Base-by-base conservation (phyloP, 2,329 filamentous ascomycete species). In the Stachybotrys chlorohalonatus region DNA sequence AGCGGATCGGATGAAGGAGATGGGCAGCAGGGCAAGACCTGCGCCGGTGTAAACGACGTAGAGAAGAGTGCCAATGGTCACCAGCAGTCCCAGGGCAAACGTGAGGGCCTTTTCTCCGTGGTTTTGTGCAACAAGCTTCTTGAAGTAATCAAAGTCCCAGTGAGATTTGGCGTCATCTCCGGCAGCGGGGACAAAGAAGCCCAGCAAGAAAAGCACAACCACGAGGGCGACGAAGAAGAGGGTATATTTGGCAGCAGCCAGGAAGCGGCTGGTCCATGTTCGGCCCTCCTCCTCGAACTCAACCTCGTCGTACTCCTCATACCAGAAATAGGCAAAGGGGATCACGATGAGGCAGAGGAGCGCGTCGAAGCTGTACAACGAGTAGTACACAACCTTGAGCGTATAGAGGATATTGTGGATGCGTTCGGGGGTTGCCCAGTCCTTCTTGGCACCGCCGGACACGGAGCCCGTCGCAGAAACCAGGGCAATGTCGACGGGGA, bases 291-390 rank as follows among this genome's bases (percentile, higher is more conserved):
- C 89, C 63, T 95, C 89, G 39, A 86, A 81, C 57, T 91, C 91
- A 17, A 93, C 86, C 72, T 96, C 91, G 64, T 96, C 93, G 61
- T 95, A 95, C 70, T 97, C 94, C 70, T 99, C 94, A 66, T 95
- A 94, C 84, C 88, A 96, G 70, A 99, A 99, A 75, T 99, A 99
- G 51, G 92, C 87, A 67, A 99, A 99, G 0, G 94, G 94, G 17
- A 97, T 87, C 49, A 96, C 82, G 16, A 97, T 70, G 49, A 99
- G 77, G 66, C 94, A 99, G 11, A 99, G 82, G 6, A 96, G 69
- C 1, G 91, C 89, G 70, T 99, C 94, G 61, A 96, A 76, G 63
- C 89, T 94, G 75, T 97, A 99, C 0, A 99, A 80, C 0, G 85
- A 80, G 71, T 97, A 97, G 74, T 99, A 99, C 55, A 96, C 87